Base-by-base conservation (phyloP, 768 basidiomycete genomes). In the Mycena amicta region DNA sequence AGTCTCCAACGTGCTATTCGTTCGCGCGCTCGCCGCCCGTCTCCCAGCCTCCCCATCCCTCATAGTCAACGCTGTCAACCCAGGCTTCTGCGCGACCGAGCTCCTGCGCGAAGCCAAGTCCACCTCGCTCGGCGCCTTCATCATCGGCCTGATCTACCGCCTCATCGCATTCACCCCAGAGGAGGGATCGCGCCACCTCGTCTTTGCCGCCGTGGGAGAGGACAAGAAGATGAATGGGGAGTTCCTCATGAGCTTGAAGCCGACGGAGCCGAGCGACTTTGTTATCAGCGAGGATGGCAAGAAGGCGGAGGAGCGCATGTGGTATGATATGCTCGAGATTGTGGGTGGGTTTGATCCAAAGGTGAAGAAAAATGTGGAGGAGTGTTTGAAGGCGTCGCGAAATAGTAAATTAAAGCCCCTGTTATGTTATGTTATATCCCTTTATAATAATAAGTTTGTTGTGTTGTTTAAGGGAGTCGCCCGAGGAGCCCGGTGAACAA, bases 1-100 rank as follows among this genome's bases (percentile, higher is more conserved):
- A 80, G 77, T 80, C 16, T 64, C 78, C 39, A 74, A 76, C 47
- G 43, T 79, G 5, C 62, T 78, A 31, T 77, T 80, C 61, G 68
- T 64, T 33, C 77, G 74, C 16, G 71, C 71, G 3, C 63, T 81
- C 2, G 66, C 62, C 13, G 69, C 68, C 11, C 68, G 66, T 26
- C 67, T 79, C 23, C 40, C 65, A 2, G 25, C 62, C 51, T 57
- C 63, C 20, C 11, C 53, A 0, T 54, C 71, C 0, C 52, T 79
- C 20, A 74, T 76, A 26, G 70, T 75, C 52, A 70, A 71, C 55
- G 52, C 70, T 22, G 68, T 75, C 33, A 73, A 76, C 50, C 80
- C 80, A 23, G 79, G 79, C 1, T 76, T 71, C 61, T 78, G 78
- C 65, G 53, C 64, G 23, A 79, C 78, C 18, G 70, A 74, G 23